Conservation (phyloP, 306 rosid genomes). For the Pterocarpus santalinus region DNA sequence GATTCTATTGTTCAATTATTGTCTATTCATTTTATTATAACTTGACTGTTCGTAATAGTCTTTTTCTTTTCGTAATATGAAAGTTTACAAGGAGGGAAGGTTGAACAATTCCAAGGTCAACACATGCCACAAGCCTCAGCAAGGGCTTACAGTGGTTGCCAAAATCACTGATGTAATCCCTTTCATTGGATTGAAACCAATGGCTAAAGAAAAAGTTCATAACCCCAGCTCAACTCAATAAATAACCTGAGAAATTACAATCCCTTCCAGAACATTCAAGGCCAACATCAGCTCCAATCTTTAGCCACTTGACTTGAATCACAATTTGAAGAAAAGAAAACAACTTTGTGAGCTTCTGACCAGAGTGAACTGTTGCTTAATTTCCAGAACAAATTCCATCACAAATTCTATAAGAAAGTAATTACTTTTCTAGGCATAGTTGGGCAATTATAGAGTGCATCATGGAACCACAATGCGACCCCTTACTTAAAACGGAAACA, state of each 20-base stretch:
- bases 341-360: not conserved
- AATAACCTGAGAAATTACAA: not conserved
- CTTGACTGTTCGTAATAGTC: not conserved
- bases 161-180: no score
- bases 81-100: no score
- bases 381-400: not conserved
- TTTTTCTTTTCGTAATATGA: no score
- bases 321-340: not conserved
- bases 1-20: constrained; percentile 14
- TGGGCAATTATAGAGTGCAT: constrained; percentile 19
- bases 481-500: constrained; percentile 16
- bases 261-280: not conserved
- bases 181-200: no score
- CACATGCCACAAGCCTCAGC: no score
- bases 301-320: not conserved
- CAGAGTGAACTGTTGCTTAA: not conserved
- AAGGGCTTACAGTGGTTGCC: no score
- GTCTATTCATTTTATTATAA: not conserved
- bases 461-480: not conserved
- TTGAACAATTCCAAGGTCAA: no score
- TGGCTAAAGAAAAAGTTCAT: no score
- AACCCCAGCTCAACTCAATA: no score
- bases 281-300: constrained; percentile 10
- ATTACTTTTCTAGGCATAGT: not conserved
- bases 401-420: constrained; percentile 8